Evolutionary conservation across 78 protist genomes (phyloP).

Genomic region (Dictyostelium brefeldianum): DNA sequence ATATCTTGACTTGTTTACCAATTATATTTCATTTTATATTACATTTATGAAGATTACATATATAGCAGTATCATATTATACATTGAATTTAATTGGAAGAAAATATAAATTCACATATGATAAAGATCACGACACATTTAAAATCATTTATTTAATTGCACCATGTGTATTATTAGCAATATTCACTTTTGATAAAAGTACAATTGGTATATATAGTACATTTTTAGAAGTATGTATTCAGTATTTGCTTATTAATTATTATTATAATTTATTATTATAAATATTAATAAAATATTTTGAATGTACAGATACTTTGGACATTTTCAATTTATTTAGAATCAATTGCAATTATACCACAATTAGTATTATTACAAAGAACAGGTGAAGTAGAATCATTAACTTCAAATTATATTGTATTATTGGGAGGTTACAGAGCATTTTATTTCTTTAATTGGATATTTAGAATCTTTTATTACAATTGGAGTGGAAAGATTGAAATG

Average conservation of each 20-base stretch:
- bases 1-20: conserved; percentile 90
- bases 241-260: too few relatives aligned
- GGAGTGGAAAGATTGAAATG: conserved; percentile 86
- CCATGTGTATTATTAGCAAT: conserved; percentile 86
- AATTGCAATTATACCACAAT: conserved; percentile 98
- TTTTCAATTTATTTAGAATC: conserved; percentile 97
- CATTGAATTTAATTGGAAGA: conserved; percentile 85
- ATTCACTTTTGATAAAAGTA: conserved; percentile 48
- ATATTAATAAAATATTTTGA: neutral
- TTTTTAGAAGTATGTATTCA: conserved; percentile 53
- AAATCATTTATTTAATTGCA: conserved; percentile 80
- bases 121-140: conserved; percentile 88
- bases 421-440: conserved; percentile 94
- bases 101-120: conserved; percentile 88
- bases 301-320: conserved; percentile 96
- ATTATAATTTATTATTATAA: neutral
- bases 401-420: conserved; percentile 91
- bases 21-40: conserved; percentile 80
- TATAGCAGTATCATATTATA: conserved; percentile 83
- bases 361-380: conserved; percentile 90
- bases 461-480: conserved; percentile 89
- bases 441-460: conserved; percentile 97
- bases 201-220: neutral
- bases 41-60: conserved; percentile 93
- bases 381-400: conserved; percentile 92